Evolutionary conservation across 2,329 filamentous ascomycete species (phyloP).

Genomic region (Fonsecaea monophora): DNA sequence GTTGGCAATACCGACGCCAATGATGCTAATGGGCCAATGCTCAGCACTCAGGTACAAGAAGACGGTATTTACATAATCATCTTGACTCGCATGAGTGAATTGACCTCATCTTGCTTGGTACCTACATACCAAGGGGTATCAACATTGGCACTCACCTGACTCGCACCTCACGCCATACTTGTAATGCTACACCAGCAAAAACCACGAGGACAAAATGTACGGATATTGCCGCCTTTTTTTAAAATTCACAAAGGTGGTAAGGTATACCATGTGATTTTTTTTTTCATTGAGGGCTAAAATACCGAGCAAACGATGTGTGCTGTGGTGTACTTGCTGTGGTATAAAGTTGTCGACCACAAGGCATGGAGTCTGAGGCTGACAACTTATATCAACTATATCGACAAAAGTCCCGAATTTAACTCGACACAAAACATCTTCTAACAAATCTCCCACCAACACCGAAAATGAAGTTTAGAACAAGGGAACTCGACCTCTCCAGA

Average conservation of each 20-base stretch:
- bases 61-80: not conserved
- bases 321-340: not conserved
- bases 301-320: not conserved
- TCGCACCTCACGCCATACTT: not conserved
- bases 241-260: not conserved
- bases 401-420: not conserved
- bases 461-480: constrained; percentile 31
- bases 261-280: not conserved
- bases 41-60: not conserved
- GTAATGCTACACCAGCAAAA: not conserved
- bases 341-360: not conserved
- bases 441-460: not conserved
- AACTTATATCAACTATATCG: not conserved
- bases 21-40: not conserved
- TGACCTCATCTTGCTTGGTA: not conserved
- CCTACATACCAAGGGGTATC: too few relatives aligned
- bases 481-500: constrained; percentile 30
- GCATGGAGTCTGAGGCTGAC: not conserved
- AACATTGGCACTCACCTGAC: not conserved
- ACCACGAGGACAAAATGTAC: constrained; percentile 8
- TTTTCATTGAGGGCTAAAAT: not conserved
- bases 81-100: not conserved
- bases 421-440: not conserved
- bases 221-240: not conserved
- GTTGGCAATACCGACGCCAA: not conserved